Base-by-base conservation (phyloP, 176 grass and related monocot genomes). In the Chloris gayana region DNA sequence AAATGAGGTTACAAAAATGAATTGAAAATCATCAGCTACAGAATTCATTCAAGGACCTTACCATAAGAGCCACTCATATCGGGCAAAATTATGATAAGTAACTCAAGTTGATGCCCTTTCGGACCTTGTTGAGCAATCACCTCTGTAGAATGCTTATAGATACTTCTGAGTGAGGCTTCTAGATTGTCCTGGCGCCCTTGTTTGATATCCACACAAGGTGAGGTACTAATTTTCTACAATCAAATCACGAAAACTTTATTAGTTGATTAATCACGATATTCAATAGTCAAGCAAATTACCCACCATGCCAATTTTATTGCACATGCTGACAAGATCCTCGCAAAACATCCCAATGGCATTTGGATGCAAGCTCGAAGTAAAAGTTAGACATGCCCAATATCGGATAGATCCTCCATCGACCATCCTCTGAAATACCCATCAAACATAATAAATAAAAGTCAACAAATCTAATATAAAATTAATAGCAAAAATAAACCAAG, bases 71-170 rank as follows among this genome's bases (percentile, higher is more conserved):
- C 50, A 77, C 59, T 83, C 8, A 70, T n/a, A 62, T 95, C 93
- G 69, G 93, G 89, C 3, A 95, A 73, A 49, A 95, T 69, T 63
- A 92, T 77, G 37, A 95, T 76, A 35, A 95, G 70, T 70, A 95
- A 73, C 0, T 95, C 76, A 85, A 95, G 86, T 7, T 65, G 82
- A 30, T 71, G 59, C 18, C 65, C 64, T 21, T 17, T 18, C 45
- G 53, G 26, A 22, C 72, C 82, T 85, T 81, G 65, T 42, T 85
- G n/a, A 35, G 65, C 17, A 39, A 85, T 45, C 25, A 74, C 42
- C 74, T 75, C 26, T 54, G 27, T 38, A 67, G 78, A 85, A 26
- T 87, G 33, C n/a, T 47, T 21, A 47, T 89, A 74, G 66, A 84
- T 76, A 74, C 80, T 85, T 83, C 31, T 85, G 26, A 95, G 68